These are phyloP conservation scores for Venustampulla echinocandica DNA, from an alignment of 495 filamentous ascomycete species.

Conservation along the genomic window DNA sequence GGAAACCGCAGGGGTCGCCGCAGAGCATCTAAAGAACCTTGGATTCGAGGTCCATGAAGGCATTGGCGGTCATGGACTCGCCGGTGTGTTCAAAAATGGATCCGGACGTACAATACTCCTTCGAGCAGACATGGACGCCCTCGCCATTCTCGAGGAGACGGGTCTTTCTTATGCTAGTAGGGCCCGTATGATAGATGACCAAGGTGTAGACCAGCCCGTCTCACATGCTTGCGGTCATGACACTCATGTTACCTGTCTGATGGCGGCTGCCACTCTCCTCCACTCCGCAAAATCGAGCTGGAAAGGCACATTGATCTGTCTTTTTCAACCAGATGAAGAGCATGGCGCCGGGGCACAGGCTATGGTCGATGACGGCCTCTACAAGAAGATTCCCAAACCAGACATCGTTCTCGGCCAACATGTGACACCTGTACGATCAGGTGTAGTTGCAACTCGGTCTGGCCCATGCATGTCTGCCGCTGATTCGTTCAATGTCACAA, in stretches of 20 bases:
- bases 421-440: conserved; percentile 31
- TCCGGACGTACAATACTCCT: conserved; percentile 41
- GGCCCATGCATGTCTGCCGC: conserved; percentile 34
- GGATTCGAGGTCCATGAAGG: conserved; percentile 34
- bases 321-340: conserved; percentile 55
- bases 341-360: conserved; percentile 39
- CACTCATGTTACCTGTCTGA: conserved; percentile 42
- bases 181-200: conserved; percentile 24
- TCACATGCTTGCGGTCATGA: conserved; percentile 63
- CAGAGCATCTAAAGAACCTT: conserved; percentile 25
- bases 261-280: conserved; percentile 40
- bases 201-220: conserved; percentile 39
- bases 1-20: conserved; percentile 31
- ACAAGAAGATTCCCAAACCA: conserved; percentile 33
- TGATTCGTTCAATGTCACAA: conserved; percentile 34
- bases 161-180: conserved; percentile 44
- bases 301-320: conserved; percentile 43
- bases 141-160: conserved; percentile 47
- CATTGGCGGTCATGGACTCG: conserved; percentile 48
- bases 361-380: conserved; percentile 53
- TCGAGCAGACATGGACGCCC: conserved; percentile 51
- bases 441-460: conserved; percentile 29
- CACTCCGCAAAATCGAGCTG: conserved; percentile 32
- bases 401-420: conserved; percentile 50
- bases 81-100: conserved; percentile 44